Base-by-base conservation (phyloP, 768 basidiomycete species). In the Suillus placidus region DNA sequence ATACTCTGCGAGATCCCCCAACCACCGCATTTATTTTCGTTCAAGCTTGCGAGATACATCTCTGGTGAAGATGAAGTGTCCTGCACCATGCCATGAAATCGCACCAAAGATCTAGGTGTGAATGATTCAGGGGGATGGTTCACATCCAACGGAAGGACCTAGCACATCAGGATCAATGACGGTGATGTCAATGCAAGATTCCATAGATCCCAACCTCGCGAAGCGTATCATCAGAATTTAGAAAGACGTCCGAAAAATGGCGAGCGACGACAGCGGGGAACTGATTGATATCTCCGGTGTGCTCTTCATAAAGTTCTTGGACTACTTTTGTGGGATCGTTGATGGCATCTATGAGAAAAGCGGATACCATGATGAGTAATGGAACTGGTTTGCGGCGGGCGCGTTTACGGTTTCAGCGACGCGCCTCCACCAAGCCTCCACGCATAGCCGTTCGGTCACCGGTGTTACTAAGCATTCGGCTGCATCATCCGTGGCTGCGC, bases 51-150 rank as follows among this genome's bases (percentile, higher is more conserved):
- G 49, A 92, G 79, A 75, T 94, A 94, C 67, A 95, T 80, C 72
- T 93, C 90, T 0, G 86, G 84, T 6, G 89, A 87, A 20, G 84
- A 72, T 3, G 92, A 91, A 2, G 91, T 93, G 72, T 94, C 93
- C 74, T 95, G 93, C 37, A 94, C 81, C 89, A 94, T 92, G 32
- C 84, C 89, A 38, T 86, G 83, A 74, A 94, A 93, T 23, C 84
- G 81, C 4, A 94, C 90, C 5, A 94, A 82, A 0, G 86, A 77
- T n/a, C 87, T 80, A 66, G 82, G 78, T 12, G 73, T 72, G 70
- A 86, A 82, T 3, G 77, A 77, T 34, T 83, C 80, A 43, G 87
- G 87, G 13, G 88, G 85, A 61, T 76, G 70, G 6, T 71, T 69
- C 13, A 83, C 71, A 72, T 82, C 78, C 40, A 93, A 81, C 8